These are phyloP conservation scores for Boletus rex-veris DNA, from an alignment of 768 basidiomycete species.

Conservation along the genomic window DNA sequence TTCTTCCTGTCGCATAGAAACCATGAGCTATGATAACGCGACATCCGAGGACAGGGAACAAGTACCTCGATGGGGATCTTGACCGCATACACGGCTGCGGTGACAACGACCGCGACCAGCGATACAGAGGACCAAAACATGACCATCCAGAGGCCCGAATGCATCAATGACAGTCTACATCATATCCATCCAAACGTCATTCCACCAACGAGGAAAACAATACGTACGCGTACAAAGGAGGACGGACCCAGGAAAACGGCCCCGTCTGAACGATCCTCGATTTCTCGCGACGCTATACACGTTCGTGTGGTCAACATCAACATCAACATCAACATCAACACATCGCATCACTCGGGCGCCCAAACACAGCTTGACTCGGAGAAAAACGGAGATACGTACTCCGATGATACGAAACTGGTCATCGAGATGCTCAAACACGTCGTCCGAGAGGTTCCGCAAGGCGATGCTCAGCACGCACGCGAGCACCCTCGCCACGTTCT, in stretches of 20 bases:
- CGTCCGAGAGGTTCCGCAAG: neutral
- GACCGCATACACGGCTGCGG: neutral
- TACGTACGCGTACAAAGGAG: constrained; percentile 12
- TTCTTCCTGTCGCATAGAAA: constrained; percentile 1
- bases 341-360: too few relatives aligned
- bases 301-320: too few relatives aligned
- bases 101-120: neutral
- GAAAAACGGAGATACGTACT: neutral
- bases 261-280: constrained; percentile 11
- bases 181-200: neutral
- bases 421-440: constrained; percentile 1
- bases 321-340: too few relatives aligned
- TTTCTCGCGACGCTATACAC: constrained; percentile 8
- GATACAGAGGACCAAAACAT: constrained; percentile 13
- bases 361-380: neutral
- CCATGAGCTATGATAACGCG: neutral
- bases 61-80: constrained; percentile 11
- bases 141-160: neutral
- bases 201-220: neutral
- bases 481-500: neutral
- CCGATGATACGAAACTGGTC: constrained; percentile 5
- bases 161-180: neutral
- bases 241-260: constrained; percentile 13
- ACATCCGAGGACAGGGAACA: neutral
- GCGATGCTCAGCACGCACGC: neutral